phyloP scores from a whole-genome alignment of 352 stramenopile genomes.

The Peronospora destructor region DNA sequence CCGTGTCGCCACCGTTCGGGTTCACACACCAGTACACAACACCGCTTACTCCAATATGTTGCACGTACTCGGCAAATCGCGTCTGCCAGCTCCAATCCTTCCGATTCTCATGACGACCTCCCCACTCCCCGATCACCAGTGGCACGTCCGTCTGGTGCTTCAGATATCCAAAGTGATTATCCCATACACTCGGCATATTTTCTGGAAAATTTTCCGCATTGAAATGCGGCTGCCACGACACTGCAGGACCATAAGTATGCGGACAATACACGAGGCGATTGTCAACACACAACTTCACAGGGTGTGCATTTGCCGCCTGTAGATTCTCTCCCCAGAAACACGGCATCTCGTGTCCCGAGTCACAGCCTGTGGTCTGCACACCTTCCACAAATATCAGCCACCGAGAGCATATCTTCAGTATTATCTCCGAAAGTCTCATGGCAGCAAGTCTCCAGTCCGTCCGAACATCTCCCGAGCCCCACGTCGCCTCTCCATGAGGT shows the following conservation, averaged over 20 bases:
- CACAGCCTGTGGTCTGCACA: conserved; percentile 32
- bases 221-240: conserved; percentile 43
- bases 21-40: conserved; percentile 68
- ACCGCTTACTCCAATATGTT: conserved; percentile 34
- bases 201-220: conserved; percentile 25
- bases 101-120: conserved; percentile 30
- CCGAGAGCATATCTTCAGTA: conserved; percentile 26
- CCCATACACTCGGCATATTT: conserved; percentile 54
- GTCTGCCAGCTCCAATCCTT: conserved; percentile 46
- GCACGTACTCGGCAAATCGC: conserved; percentile 37
- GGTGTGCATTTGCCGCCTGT: conserved; percentile 17
- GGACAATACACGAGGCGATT: conserved; percentile 49
- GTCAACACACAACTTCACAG: conserved; percentile 26
- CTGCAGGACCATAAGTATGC: conserved; percentile 43
- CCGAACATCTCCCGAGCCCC: conserved; percentile 29
- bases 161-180: conserved; percentile 49
- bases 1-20: conserved; percentile 51
- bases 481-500: conserved; percentile 41
- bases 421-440: conserved; percentile 16
- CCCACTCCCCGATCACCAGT: conserved; percentile 59
- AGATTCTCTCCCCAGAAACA: conserved; percentile 57
- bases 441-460: conserved; percentile 49
- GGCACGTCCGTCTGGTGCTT: conserved; percentile 25
- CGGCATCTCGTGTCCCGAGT: conserved; percentile 22
- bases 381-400: conserved; percentile 60